A percentile compares a stretch with the other conserved stretches of the same genome.
These are phyloP conservation scores for Diaporthe sp. DNA, from an alignment of 2,329 filamentous ascomycete genomes.

Conservation along the genomic window DNA sequence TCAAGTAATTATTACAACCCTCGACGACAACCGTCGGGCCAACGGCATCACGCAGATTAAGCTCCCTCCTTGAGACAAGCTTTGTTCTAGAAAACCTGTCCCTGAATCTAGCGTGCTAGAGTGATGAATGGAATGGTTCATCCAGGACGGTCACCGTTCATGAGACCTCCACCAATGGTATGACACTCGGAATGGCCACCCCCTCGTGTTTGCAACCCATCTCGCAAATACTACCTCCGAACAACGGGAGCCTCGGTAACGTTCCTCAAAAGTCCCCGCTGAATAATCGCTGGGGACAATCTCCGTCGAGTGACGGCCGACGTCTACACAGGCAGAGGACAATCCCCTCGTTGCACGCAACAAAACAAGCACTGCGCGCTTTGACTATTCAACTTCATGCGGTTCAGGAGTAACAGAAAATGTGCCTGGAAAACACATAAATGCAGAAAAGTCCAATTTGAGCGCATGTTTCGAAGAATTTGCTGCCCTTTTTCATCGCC, in stretches of 20 bases:
- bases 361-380: background rate
- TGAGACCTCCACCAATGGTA: constrained; percentile 5
- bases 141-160: constrained; percentile 16
- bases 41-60: constrained; percentile 24
- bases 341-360: background rate
- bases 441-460: background rate
- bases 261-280: background rate
- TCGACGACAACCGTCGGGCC: constrained; percentile 30
- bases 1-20: constrained; percentile 18
- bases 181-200: background rate
- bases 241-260: background rate
- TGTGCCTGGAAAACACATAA: too few species aligned
- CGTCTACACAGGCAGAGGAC: background rate
- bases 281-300: background rate
- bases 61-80: constrained; percentile 29
- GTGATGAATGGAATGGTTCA: background rate
- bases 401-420: background rate
- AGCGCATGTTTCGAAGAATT: background rate
- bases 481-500: background rate
- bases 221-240: background rate
- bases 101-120: constrained; percentile 3
- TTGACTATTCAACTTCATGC: background rate
- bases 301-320: background rate
- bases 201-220: background rate
- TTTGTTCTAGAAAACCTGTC: constrained; percentile 28